Base-by-base conservation (phyloP, 805 yeast genomes). In the Helenozyma rhizophorensis region DNA sequence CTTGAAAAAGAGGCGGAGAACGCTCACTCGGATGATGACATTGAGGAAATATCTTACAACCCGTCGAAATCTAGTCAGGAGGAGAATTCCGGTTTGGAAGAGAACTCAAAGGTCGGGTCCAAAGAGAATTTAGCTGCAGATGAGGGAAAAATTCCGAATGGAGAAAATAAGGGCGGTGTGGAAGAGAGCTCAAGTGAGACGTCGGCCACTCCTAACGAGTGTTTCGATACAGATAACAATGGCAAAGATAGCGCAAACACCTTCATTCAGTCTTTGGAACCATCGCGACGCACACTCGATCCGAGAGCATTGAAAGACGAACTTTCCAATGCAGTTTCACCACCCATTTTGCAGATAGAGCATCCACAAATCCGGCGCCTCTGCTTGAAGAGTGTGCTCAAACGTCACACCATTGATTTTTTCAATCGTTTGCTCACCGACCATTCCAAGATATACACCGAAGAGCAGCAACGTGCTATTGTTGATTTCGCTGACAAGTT, bases 1-100 rank as follows among this genome's bases (percentile, higher is more conserved):
- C n/a, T n/a, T n/a, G 32, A 41, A 7, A 33, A 42, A 14, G 32
- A 22, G 8, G 39, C 25, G 2, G 38, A 33, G 2, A 48, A 32
- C 2, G 42, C 26, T 1, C 47, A 36, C 2, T 39, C 46, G 2
- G 56, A 51, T 3, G 56, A 43, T 12, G 56, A 51, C n/a, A 34
- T 51, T 8, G 50, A 51, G 28, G 47, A 42, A 7, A 48, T 51
- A 9, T 46, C 45, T 3, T 45, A 32, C 25, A 33, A 39, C 18
- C 14, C 36, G 9, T 33, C 42, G 7, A 29, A 23, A 21, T 31
- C 27, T 17, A 17, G 7, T 17, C 7, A 17, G 19, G 19, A 17
- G 19, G 19, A 17, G n/a, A n/a, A n/a, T n/a, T n/a, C n/a, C n/a
- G n/a, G n/a, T n/a, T n/a, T n/a, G n/a, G n/a, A n/a, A n/a, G n/a